phyloP scores from a whole-genome alignment of 129 eudicot species.

The Scalesia atractyloides region DNA sequence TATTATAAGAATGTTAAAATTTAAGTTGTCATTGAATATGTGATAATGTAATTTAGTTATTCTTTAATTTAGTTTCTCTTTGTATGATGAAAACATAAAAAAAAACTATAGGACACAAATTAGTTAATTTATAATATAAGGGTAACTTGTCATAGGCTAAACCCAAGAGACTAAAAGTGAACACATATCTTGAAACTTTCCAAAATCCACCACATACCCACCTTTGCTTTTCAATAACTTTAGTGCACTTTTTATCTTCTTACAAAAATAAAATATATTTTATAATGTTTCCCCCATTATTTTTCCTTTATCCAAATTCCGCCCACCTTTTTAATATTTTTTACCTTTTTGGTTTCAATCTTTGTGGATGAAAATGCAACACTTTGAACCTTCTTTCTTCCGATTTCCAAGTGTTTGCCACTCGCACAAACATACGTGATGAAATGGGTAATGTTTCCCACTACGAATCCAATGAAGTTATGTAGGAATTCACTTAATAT shows the following conservation, averaged over 20 bases:
- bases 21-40: not conserved
- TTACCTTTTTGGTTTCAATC: constrained; percentile 22
- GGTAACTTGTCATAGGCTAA: not conserved
- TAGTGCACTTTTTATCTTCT: constrained; percentile 35
- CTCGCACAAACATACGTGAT: constrained; percentile 17
- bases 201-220: constrained; percentile 36
- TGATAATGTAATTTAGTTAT: not conserved
- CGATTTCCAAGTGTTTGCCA: constrained; percentile 33
- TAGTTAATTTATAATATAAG: not conserved
- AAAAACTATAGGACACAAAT: not conserved
- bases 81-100: not conserved
- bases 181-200: constrained; percentile 19
- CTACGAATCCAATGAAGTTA: not conserved
- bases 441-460: constrained; percentile 12
- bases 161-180: constrained; percentile 7
- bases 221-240: constrained; percentile 42
- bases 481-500: not conserved
- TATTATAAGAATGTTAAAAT: not conserved
- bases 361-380: constrained; percentile 40
- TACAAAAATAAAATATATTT: constrained; percentile 20
- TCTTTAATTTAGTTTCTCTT: not conserved
- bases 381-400: constrained; percentile 36
- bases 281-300: constrained; percentile 21
- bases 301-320: constrained; percentile 11
- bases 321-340: not conserved